Conservation (phyloP, 2,329 filamentous ascomycete species). For the Trichoderma breve region DNA sequence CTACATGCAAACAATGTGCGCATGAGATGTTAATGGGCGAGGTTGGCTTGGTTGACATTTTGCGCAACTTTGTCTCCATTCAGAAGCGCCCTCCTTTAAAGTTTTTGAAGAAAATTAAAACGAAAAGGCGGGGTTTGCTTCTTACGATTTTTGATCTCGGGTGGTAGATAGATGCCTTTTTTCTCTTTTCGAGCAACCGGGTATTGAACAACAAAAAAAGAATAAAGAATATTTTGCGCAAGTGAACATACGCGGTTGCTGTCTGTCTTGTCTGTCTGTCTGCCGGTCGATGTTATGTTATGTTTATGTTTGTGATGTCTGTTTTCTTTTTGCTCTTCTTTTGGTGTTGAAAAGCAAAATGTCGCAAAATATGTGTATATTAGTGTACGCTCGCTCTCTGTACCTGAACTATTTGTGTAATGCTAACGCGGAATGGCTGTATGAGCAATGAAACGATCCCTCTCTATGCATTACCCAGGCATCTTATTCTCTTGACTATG, state of each 20-base stretch:
- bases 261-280: slow-evolving; percentile 11
- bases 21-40: slow-evolving; percentile 20
- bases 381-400: background rate
- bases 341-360: background rate
- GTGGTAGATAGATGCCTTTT: slow-evolving; percentile 18
- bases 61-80: slow-evolving; percentile 24
- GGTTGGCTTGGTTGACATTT: slow-evolving; percentile 17
- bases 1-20: background rate
- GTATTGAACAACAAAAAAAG: slow-evolving; percentile 1
- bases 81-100: background rate
- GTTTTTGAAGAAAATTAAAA: slow-evolving; percentile 26
- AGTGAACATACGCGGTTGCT: slow-evolving; percentile 22
- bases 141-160: slow-evolving; percentile 6
- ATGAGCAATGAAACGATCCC: background rate
- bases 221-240: slow-evolving; percentile 19
- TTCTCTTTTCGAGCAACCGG: background rate
- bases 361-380: background rate
- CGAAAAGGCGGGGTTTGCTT: background rate
- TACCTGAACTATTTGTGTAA: background rate
- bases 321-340: background rate
- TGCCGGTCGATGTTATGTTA: slow-evolving; percentile 22
- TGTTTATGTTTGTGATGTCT: slow-evolving; percentile 12
- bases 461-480: no score
- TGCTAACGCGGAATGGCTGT: background rate
- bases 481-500: no score